Evolutionary conservation across 1,284 basidiomycete species (phyloP), one percentile per base, ranked within the genome.

Genomic region (Coniophora puteana): DNA sequence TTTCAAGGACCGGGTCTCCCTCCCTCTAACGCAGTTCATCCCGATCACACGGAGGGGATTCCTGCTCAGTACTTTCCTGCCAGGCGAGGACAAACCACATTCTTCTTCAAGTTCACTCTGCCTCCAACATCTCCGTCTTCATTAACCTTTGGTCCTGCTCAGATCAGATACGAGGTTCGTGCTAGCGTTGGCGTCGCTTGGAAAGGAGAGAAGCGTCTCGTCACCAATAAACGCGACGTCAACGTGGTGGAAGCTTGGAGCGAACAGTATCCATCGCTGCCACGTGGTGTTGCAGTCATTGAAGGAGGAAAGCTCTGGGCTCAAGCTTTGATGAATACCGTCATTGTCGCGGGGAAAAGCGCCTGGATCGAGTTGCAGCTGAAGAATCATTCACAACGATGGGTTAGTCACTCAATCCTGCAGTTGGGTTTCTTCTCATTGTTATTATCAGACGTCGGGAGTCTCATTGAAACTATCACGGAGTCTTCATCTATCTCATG

Each of bases 1-100:
- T 89, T 89, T 54, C 87, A 89, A 60, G 87, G 85, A 3, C 80
- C 80, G 4, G 80, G 77, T n/a, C 66, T 88, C 4, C 86, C 85
- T 1, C 85, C 85, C 8, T 89, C 85, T 5, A 89, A 89, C 53
- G 82, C 86, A 3, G 84, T 89, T 0, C 69, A 81, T 44, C 68
- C 77, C 0, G 57, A 62, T 40, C 28, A 58, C 41, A 62, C 74
- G 51, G 73, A 78, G 1, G 55, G 62, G 4, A 61, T 88, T 5
- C 84, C 84, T 0, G 66, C 69, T 0, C 63, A 78, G 42, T 80
- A 88, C 53, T 72, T 80, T 53, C 76, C 76, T 41, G 86, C 85
- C 5, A 75, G 81, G 12, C 74, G 78, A 36, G 86, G 86, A 1
- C 65, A 69, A 22, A 84, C 84, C 0, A 83, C 80, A 0, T 89